These are phyloP conservation scores for Phialophora tarda DNA, from an alignment of 2,329 filamentous ascomycete species.

Conservation along the genomic window DNA sequence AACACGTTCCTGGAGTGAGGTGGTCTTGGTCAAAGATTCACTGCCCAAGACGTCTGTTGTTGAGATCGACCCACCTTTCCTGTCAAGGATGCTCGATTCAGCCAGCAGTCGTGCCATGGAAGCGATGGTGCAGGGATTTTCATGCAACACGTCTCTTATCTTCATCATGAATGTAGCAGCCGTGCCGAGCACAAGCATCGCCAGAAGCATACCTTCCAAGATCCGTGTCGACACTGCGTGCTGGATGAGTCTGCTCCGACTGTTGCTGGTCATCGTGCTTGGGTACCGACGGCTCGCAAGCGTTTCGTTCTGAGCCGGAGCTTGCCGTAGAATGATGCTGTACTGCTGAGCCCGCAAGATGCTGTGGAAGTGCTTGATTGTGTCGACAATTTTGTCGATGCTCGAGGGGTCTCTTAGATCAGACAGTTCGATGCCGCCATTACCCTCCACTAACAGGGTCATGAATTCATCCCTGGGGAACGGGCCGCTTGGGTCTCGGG, in stretches of 20 bases:
- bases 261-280: neutral
- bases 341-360: slow-evolving; percentile 1
- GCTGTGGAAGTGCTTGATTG: slow-evolving; percentile 1
- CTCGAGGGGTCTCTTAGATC: neutral
- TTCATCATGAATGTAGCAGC: slow-evolving; percentile 6
- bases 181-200: neutral
- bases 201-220: slow-evolving; percentile 3
- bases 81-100: neutral
- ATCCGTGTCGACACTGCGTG: slow-evolving; percentile 1
- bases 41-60: neutral
- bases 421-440: neutral
- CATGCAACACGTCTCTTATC: neutral
- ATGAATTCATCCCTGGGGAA: neutral
- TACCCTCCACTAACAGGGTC: neutral
- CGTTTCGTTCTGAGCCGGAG: neutral
- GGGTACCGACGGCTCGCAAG: neutral
- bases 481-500: neutral
- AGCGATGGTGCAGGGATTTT: neutral
- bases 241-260: slow-evolving; percentile 6
- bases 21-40: neutral
- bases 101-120: slow-evolving; percentile 2
- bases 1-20: neutral
- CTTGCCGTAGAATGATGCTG: neutral
- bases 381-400: slow-evolving; percentile 1
- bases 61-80: neutral